Base-by-base conservation (phyloP, 169 alveolate species). In the Plasmodium knowlesi region DNA sequence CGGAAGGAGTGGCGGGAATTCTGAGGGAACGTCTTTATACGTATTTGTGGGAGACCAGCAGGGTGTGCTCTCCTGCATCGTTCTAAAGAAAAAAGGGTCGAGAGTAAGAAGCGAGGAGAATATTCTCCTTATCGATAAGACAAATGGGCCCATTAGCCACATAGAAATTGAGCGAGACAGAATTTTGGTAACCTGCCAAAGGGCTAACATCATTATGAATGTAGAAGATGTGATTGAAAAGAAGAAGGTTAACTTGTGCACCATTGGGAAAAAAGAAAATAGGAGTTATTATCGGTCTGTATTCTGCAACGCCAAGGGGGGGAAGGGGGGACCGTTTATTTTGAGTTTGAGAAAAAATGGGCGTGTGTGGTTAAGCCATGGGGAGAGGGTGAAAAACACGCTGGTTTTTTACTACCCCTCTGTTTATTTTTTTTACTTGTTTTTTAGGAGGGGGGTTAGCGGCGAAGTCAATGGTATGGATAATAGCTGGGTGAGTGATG, bases 281-380 rank as follows among this genome's bases (percentile, higher is more conserved):
- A 89, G 34, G 19, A 79, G 50, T 37, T 73, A 79, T 89, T 89
- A 89, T 53, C 80, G 82, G 82, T 89, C 94, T 34, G 53, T 89
- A 1, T 89, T 89, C 79, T 89, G 61, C 73, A 89, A 61, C 1
- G 32, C 50, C n/a, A 89, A 89, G 72, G 70, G 50, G 53, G 71
- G 72, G 37, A 78, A n/a, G n/a, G 53, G n/a, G 43, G 10, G 10
- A 12, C 83, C 54, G 12, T 57, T 16, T 30, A 89, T 89, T 79
- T 79, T 89, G 72, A 89, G 94, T 70, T 73, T 89, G 70, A 79
- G 94, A 71, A 79, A 89, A 89, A 89, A 89, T 73, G 94, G 94
- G 5, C 57, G 94, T 16, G 46, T 89, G 41, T 89, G 94, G 94
- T 19, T 89, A 19, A 89, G 94, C 22, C 82, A 79, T 9, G 85